phyloP scores from a whole-genome alignment of 2,329 filamentous ascomycete species.

The Ascocoryne sarcoides region DNA sequence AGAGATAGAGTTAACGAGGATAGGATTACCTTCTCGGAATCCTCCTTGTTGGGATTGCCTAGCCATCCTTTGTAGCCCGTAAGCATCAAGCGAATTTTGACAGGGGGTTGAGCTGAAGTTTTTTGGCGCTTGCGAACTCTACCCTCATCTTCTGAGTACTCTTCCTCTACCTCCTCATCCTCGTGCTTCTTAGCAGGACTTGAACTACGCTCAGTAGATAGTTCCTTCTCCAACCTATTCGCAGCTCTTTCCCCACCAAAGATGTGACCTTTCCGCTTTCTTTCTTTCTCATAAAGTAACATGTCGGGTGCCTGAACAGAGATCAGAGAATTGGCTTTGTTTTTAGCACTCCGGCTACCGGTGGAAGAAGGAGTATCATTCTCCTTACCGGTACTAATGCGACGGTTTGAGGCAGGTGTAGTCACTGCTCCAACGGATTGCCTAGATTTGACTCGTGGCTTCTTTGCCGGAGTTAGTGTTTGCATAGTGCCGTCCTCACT shows the following conservation, averaged over 20 bases:
- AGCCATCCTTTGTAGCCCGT: constrained; percentile 83
- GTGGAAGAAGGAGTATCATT: constrained; percentile 74
- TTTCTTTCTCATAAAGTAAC: constrained; percentile 85
- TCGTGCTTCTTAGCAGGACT: constrained; percentile 32
- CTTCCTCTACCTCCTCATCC: constrained; percentile 30
- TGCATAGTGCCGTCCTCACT: constrained; percentile 8
- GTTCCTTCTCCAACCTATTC: constrained; percentile 46
- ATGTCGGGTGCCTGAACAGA: constrained; percentile 78
- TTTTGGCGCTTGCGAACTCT: constrained; percentile 47
- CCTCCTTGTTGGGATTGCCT: constrained; percentile 62
- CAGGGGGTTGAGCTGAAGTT: constrained; percentile 47
- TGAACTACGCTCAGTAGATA: constrained; percentile 28
- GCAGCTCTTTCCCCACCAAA: constrained; percentile 58
- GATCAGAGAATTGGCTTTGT: constrained; percentile 67
- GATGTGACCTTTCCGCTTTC: constrained; percentile 56
- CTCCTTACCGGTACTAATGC: constrained; percentile 60
- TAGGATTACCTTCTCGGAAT: constrained; percentile 64
- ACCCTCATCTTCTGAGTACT: constrained; percentile 39
- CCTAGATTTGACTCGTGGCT: constrained; percentile 5
- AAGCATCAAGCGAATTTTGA: constrained; percentile 68
- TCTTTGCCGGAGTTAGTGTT: constrained; percentile 19
- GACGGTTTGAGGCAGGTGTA: constrained; percentile 45
- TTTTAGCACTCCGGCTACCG: constrained; percentile 79
- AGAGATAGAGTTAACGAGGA: background rate
- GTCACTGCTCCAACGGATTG: constrained; percentile 9